These are phyloP conservation scores for Cladosporium sp. DNA, from an alignment of 2,329 filamentous ascomycete genomes.

Conservation along the genomic window DNA sequence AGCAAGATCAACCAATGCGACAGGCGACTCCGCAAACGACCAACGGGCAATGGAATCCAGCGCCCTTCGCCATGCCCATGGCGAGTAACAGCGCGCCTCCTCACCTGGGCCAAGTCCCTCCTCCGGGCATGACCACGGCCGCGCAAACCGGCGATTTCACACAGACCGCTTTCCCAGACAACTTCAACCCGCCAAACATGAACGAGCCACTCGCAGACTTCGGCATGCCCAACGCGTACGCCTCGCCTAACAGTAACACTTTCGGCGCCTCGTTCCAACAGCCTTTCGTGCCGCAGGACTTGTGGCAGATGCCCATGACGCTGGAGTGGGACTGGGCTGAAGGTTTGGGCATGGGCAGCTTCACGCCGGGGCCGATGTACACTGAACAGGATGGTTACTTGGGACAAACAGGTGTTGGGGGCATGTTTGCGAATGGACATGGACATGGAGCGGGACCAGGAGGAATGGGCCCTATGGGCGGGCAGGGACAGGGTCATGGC, in stretches of 20 bases:
- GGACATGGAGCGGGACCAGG: background rate
- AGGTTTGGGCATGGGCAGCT: conserved; percentile 34
- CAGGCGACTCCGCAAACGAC: conserved; percentile 11
- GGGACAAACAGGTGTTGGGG: background rate
- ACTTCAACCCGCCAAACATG: conserved; percentile 18
- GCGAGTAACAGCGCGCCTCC: conserved; percentile 1
- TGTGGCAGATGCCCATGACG: conserved; percentile 95
- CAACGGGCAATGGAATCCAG: conserved; percentile 19
- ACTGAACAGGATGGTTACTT: conserved; percentile 15
- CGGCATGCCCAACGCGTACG: conserved; percentile 16
- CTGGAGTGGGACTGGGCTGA: conserved; percentile 83
- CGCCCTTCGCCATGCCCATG: conserved; percentile 12
- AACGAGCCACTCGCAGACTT: conserved; percentile 21
- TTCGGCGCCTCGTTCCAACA: conserved; percentile 63
- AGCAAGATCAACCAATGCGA: conserved; percentile 5
- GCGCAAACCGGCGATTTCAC: conserved; percentile 1
- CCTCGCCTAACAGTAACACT: conserved; percentile 7
- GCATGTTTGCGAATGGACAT: conserved; percentile 3
- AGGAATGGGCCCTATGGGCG: background rate
- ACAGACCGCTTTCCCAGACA: background rate
- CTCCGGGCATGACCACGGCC: background rate
- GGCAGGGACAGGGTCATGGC: background rate
- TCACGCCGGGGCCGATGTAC: conserved; percentile 31
- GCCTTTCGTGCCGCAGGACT: conserved; percentile 85
- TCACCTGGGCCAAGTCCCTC: background rate